Percentiles rank a stretch among this genome's conserved stretches.
These are phyloP conservation scores for Pontederia paniculata DNA, from an alignment of 176 grass and related monocot genomes.

Conservation along the genomic window DNA sequence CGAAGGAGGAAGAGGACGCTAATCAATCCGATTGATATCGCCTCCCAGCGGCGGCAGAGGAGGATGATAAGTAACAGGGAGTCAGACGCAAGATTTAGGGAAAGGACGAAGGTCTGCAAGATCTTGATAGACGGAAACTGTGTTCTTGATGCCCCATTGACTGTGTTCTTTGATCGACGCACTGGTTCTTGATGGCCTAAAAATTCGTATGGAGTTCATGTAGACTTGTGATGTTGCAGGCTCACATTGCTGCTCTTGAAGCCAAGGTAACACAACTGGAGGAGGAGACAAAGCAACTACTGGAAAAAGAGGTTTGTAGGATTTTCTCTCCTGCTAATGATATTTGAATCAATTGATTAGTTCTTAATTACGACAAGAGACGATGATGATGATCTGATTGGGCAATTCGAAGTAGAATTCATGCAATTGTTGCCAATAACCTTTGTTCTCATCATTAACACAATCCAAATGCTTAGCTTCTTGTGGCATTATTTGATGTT, in stretches of 20 bases:
- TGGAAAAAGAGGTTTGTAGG: conserved; percentile 45
- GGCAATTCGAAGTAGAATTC: no score
- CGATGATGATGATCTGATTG: not conserved
- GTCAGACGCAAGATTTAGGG: conserved; percentile 85
- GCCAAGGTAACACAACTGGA: conserved; percentile 56
- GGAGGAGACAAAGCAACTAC: conserved; percentile 52
- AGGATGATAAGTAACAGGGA: conserved; percentile 98
- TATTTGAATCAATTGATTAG: not conserved
- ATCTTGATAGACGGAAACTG: no score
- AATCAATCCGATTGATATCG: conserved; percentile 69
- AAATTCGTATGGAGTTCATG: conserved; percentile 1
- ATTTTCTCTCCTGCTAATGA: conserved; percentile 2
- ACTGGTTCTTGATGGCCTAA: not conserved
- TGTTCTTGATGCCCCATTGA: no score
- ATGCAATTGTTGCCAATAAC: no score
- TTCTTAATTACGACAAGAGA: no score
- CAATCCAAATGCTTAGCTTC: no score
- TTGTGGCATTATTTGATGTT: no score
- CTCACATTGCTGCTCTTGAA: conserved; percentile 86
- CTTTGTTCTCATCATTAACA: no score
- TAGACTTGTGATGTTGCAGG: conserved; percentile 31
- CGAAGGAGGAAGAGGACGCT: conserved; percentile 60
- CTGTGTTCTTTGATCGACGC: not conserved
- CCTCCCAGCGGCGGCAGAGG: conserved; percentile 65
- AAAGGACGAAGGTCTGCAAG: conserved; percentile 69